Percentiles rank a stretch among this genome's conserved stretches.
Conservation (phyloP, 2,329 filamentous ascomycete genomes). For the Chaetomium sp. region DNA sequence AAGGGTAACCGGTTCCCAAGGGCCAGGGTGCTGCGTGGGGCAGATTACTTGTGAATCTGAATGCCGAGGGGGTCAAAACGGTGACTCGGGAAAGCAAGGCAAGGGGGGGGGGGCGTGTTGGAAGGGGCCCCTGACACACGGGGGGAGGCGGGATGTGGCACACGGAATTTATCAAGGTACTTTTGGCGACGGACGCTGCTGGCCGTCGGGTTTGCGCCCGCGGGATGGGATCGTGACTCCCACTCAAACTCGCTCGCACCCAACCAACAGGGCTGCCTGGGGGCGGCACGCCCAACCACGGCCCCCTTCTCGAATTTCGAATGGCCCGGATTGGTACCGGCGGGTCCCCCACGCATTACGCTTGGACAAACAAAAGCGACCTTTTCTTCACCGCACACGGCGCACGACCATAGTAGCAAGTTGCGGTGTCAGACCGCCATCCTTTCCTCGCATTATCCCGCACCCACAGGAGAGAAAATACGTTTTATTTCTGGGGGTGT, state of each 20-base stretch:
- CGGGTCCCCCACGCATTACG: slow-evolving; percentile 24
- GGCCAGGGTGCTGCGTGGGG: slow-evolving; percentile 36
- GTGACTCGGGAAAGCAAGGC: slow-evolving; percentile 3
- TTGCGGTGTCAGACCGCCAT: slow-evolving; percentile 32
- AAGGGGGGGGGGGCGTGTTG: slow-evolving; percentile 18
- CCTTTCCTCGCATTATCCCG: slow-evolving; percentile 17
- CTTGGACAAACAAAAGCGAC: slow-evolving; percentile 20
- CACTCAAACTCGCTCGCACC: slow-evolving; percentile 1
- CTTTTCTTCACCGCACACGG: slow-evolving; percentile 20
- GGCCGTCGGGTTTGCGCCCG: slow-evolving; percentile 15
- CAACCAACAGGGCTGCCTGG: slow-evolving; percentile 13
- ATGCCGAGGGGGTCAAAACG: slow-evolving; percentile 18
- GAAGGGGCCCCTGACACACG: slow-evolving; percentile 18
- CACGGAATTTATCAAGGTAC: slow-evolving; percentile 19
- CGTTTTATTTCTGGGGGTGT: slow-evolving; percentile 1
- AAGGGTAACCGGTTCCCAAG: slow-evolving; percentile 33
- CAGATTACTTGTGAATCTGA: slow-evolving; percentile 34
- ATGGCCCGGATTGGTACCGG: slow-evolving; percentile 27
- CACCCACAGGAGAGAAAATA: neutral
- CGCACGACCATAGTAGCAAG: slow-evolving; percentile 7
- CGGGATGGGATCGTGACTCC: slow-evolving; percentile 18
- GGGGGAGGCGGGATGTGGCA: slow-evolving; percentile 32
- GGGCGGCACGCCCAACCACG: slow-evolving; percentile 26
- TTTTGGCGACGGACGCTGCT: slow-evolving; percentile 15
- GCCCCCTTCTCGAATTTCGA: slow-evolving; percentile 18